Percentiles rank a stretch among this genome's conserved stretches.
These are phyloP conservation scores for Ophiosphaerella narmari DNA, from an alignment of 2,329 filamentous ascomycete genomes.

Conservation along the genomic window DNA sequence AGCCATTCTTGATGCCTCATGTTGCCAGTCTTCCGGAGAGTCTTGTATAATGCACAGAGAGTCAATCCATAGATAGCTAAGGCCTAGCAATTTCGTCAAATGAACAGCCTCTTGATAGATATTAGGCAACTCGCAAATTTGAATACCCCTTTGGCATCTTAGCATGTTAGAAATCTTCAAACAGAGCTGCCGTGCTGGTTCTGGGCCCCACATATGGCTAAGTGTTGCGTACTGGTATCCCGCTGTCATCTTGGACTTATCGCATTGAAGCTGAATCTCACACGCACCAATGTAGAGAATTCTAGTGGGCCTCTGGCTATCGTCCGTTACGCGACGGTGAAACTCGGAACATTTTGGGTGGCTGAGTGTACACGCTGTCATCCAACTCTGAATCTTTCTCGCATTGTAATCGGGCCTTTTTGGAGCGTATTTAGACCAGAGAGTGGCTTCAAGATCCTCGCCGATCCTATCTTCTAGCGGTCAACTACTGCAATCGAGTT, in stretches of 20 bases:
- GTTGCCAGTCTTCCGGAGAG: conserved; percentile 8
- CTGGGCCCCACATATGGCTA: conserved; percentile 14
- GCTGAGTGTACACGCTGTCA: too few relatives aligned
- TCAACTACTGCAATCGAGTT: too few relatives aligned
- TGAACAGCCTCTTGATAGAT: conserved; percentile 23
- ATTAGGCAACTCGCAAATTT: conserved; percentile 1
- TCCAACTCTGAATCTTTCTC: too few relatives aligned
- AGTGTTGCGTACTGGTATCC: conserved; percentile 7
- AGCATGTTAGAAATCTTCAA: background rate
- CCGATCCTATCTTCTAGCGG: too few relatives aligned
- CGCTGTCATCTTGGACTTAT: background rate
- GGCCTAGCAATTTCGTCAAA: conserved; percentile 11
- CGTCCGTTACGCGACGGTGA: too few relatives aligned
- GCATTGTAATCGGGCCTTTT: too few relatives aligned
- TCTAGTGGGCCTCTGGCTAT: conserved; percentile 3
- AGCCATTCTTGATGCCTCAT: conserved; percentile 12
- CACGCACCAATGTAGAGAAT: conserved; percentile 2
- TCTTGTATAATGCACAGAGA: conserved; percentile 26
- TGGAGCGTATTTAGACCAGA: too few relatives aligned
- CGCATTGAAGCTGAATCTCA: conserved; percentile 1
- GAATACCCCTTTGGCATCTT: conserved; percentile 3
- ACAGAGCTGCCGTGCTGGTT: conserved; percentile 1
- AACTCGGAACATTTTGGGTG: too few relatives aligned
- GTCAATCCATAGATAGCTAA: conserved; percentile 29
- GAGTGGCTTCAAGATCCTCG: too few relatives aligned